A percentile compares a stretch with the other conserved stretches of the same genome.
phyloP scores from a whole-genome alignment of 2,329 filamentous ascomycete genomes.

The Diaporthe australafricana region DNA sequence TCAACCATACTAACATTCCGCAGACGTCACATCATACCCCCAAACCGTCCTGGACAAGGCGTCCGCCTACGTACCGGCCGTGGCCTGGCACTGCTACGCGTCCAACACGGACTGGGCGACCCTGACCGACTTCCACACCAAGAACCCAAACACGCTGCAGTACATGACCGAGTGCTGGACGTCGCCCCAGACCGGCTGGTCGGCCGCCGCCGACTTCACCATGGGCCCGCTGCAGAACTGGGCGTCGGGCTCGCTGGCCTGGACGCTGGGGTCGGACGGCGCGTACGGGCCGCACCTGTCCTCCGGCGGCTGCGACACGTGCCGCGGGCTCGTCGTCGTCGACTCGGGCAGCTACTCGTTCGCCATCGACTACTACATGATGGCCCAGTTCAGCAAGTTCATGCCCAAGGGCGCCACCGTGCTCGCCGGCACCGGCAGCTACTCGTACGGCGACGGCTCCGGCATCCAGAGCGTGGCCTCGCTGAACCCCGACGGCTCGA shows the following conservation, averaged over 20 bases:
- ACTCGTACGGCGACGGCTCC: conserved; percentile 52
- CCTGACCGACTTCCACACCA: conserved; percentile 53
- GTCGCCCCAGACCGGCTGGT: conserved; percentile 49
- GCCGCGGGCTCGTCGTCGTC: conserved; percentile 66
- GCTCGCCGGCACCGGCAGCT: conserved; percentile 56
- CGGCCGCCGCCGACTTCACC: conserved; percentile 55
- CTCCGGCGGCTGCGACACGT: conserved; percentile 53
- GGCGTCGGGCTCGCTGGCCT: conserved; percentile 56
- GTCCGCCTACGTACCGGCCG: conserved; percentile 46
- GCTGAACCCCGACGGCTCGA: conserved; percentile 57
- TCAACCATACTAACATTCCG: not conserved
- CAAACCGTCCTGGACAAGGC: conserved; percentile 51
- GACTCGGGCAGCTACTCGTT: conserved; percentile 61
- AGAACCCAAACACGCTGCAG: conserved; percentile 53
- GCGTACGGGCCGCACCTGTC: conserved; percentile 55
- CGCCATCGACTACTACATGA: conserved; percentile 64
- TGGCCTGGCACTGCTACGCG: conserved; percentile 58
- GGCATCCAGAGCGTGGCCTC: conserved; percentile 59
- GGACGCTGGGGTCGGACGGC: conserved; percentile 58
- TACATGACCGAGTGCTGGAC: conserved; percentile 64
- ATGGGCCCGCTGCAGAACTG: conserved; percentile 63
- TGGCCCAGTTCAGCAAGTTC: conserved; percentile 63
- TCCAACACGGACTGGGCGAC: conserved; percentile 50
- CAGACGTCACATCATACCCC: conserved; percentile 50
- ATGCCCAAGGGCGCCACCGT: conserved; percentile 58